These are phyloP conservation scores for Prinsepia uniflora DNA, from an alignment of 306 rosid genomes.

Conservation along the genomic window DNA sequence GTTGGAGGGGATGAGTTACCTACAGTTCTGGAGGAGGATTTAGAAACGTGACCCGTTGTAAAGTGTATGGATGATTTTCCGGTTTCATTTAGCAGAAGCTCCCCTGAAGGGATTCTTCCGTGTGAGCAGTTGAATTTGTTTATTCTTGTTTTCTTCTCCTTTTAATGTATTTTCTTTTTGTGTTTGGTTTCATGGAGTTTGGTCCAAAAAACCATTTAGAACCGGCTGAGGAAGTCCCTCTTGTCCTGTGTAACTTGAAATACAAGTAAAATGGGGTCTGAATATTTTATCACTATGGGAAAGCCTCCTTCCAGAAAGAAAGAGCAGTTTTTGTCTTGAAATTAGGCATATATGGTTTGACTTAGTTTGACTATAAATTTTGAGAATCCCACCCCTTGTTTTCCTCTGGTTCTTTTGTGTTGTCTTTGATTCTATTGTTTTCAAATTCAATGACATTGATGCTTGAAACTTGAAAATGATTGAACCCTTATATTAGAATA, in stretches of 20 bases:
- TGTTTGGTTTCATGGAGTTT: slow-evolving; percentile 23
- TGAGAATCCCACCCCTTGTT: slow-evolving; percentile 15
- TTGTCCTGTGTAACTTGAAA: slow-evolving; percentile 4
- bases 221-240: slow-evolving; percentile 17
- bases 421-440: slow-evolving; percentile 4
- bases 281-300: background rate
- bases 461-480: slow-evolving; percentile 9
- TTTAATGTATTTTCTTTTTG: slow-evolving; percentile 18
- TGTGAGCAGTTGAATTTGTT: slow-evolving; percentile 45
- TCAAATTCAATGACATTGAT: background rate
- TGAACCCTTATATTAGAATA: slow-evolving; percentile 7
- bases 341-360: background rate
- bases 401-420: slow-evolving; percentile 2
- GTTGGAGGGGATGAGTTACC: slow-evolving; percentile 21
- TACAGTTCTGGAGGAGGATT: slow-evolving; percentile 33
- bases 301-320: slow-evolving; percentile 7
- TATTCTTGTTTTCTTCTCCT: slow-evolving; percentile 38
- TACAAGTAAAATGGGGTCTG: slow-evolving; percentile 13
- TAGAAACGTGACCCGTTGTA: slow-evolving; percentile 16
- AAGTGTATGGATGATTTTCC: slow-evolving; percentile 17
- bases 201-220: slow-evolving; percentile 5
- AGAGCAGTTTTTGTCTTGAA: slow-evolving; percentile 1
- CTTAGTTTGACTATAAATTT: background rate
- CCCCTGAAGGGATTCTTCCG: background rate
- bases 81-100: background rate